Evolutionary conservation across 2,329 filamentous ascomycete species (phyloP).

Genomic region (Coleophoma crateriformis): DNA sequence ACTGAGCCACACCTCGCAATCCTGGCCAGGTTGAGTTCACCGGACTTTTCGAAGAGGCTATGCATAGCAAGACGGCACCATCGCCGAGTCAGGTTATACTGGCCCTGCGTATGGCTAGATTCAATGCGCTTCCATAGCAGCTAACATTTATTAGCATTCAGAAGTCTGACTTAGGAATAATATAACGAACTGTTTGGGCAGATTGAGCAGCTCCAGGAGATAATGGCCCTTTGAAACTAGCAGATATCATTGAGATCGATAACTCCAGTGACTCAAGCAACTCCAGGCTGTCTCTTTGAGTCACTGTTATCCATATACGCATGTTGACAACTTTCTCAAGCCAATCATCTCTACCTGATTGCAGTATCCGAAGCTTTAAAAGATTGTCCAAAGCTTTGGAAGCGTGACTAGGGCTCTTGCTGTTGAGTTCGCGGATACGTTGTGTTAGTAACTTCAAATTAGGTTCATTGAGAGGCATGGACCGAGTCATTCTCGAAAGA

Average conservation of each 20-base stretch:
- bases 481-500: conserved; percentile 56
- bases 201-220: conserved; percentile 58
- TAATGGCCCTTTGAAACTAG: conserved; percentile 41
- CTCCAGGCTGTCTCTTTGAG: conserved; percentile 31
- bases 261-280: conserved; percentile 31
- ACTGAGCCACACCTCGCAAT: conserved; percentile 49
- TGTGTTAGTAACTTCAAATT: conserved; percentile 63
- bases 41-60: conserved; percentile 57
- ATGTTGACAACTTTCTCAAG: conserved; percentile 65
- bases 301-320: conserved; percentile 59
- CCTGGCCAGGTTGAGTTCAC: conserved; percentile 61
- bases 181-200: conserved; percentile 53
- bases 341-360: conserved; percentile 47
- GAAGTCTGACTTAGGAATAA: no score
- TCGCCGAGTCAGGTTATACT: conserved; percentile 48
- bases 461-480: conserved; percentile 51
- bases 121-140: conserved; percentile 80
- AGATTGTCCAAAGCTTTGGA: conserved; percentile 56
- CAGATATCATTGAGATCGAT: conserved; percentile 40
- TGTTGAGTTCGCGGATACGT: conserved; percentile 60
- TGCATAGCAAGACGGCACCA: conserved; percentile 73
- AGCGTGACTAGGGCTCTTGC: conserved; percentile 43
- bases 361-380: conserved; percentile 49
- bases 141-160: conserved; percentile 35
- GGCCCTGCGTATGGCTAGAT: conserved; percentile 42